phyloP scores from a whole-genome alignment of 208 protist genomes.

The Herpetomonas samuelpessoai region DNA sequence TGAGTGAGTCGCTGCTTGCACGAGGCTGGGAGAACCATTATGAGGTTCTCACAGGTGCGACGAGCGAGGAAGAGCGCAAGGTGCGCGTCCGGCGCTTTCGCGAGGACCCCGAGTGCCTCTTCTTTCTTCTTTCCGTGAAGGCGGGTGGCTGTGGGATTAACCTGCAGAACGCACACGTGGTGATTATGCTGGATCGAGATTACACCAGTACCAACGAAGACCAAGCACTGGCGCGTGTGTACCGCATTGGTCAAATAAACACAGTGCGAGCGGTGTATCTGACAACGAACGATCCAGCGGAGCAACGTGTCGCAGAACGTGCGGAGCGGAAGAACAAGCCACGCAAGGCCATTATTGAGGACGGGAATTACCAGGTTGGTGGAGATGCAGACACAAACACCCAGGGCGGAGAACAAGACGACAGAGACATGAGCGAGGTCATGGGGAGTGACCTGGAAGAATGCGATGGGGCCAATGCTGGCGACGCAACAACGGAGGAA shows the following conservation, averaged over 20 bases:
- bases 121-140: constrained; percentile 96
- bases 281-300: constrained; percentile 76
- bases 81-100: constrained; percentile 88
- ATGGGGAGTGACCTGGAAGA: not conserved
- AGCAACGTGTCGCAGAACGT: constrained; percentile 33
- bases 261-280: constrained; percentile 94
- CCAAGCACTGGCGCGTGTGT: constrained; percentile 95
- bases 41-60: constrained; percentile 68
- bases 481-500: too few relatives aligned
- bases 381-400: not conserved
- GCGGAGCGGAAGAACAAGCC: constrained; percentile 50
- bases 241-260: constrained; percentile 97
- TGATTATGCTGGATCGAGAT: constrained; percentile 97
- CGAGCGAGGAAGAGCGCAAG: constrained; percentile 53
- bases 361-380: constrained; percentile 31
- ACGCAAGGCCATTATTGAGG: constrained; percentile 52
- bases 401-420: constrained; percentile 5
- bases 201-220: constrained; percentile 97
- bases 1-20: constrained; percentile 86
- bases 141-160: constrained; percentile 98
- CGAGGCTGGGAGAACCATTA: constrained; percentile 29
- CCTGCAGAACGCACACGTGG: constrained; percentile 94
- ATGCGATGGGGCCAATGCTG: not conserved
- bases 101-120: constrained; percentile 70
- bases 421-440: not conserved